Evolutionary conservation across 495 filamentous ascomycete species (phyloP), one percentile per base, ranked within the genome.

Genomic region (Talaromyces wortmannii): DNA sequence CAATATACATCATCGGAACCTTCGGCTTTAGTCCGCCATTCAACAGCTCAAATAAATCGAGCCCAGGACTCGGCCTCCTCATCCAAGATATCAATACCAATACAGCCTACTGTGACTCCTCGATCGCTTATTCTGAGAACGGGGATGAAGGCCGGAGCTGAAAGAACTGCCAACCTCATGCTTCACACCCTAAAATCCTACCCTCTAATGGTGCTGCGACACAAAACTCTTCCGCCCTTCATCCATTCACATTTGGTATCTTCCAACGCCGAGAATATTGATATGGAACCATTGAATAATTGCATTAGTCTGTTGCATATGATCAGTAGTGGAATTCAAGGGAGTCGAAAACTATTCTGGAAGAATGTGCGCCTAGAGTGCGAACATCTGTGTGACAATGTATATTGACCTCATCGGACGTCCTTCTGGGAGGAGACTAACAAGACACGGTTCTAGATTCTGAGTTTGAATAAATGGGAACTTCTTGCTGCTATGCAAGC

Each of bases 231-330:
- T 44, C 69, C 69, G 48, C 72, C 72, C 3, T 66, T 63, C 33
- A 59, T 66, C 17, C 63, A 66, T 50, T 51, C 57, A 16, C 17
- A 15, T 50, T 50, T 66, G 50, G 50, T 64, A 55, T 65, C 61
- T 44, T 50, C 52, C 3, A 50, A 61, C 31, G 31, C 52, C 8
- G 64, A 65, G 11, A 56, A 57, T 49, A 55, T 65, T 29, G 11
- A 67, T 23, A 66, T 73, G 64, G 73, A 76, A 56, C 66, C 70
- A 48, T 53, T 77, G 2, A 59, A 58, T n/a, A 78, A 77, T 55
- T 78, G 75, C 50, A 65, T 78, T 15, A 75, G 62, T 54, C 47
- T 78, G 57, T 53, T 76, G 45, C 69, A 70, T 57, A 76, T 78
- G 73, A 60, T 74, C 31, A 54, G 48, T 18, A 57, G 56, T 36